Conservation (phyloP, 257 asterid species). For the Mitragyna speciosa region DNA sequence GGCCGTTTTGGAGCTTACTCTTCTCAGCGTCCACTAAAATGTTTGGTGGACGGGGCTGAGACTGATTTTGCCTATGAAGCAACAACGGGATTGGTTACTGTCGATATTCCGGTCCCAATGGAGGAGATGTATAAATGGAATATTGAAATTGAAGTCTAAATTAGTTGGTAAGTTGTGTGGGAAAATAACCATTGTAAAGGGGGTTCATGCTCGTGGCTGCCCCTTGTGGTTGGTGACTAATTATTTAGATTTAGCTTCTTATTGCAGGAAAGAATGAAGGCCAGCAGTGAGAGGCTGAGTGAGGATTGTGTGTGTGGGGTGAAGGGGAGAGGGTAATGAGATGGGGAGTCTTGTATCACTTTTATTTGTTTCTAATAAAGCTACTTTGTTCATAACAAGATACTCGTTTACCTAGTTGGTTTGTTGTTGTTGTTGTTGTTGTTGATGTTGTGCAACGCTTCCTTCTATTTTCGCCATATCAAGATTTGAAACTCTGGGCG, state of each 20-base stretch:
- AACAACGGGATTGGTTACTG: slow-evolving; percentile 53
- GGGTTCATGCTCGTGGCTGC: not conserved
- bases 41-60: slow-evolving; percentile 47
- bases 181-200: not conserved
- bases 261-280: not conserved
- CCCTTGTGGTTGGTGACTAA: not conserved
- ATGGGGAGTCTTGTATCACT: not conserved
- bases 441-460: no score
- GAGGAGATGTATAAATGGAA: slow-evolving; percentile 78
- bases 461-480: not conserved
- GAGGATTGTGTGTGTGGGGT: not conserved
- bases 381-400: not conserved
- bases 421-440: no score
- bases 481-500: no score
- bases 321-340: not conserved
- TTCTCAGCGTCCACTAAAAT: slow-evolving; percentile 62
- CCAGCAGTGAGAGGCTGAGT: not conserved
- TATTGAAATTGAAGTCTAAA: slow-evolving; percentile 54
- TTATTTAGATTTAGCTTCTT: not conserved
- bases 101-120: slow-evolving; percentile 39
- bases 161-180: slow-evolving; percentile 1
- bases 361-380: slow-evolving; percentile 3
- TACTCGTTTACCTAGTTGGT: not conserved
- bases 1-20: slow-evolving; percentile 77
- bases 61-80: slow-evolving; percentile 48